Evolutionary conservation across 257 asterid species (phyloP), one percentile per base, ranked within the genome.

Genomic region (Solanum bulbocastanum): DNA sequence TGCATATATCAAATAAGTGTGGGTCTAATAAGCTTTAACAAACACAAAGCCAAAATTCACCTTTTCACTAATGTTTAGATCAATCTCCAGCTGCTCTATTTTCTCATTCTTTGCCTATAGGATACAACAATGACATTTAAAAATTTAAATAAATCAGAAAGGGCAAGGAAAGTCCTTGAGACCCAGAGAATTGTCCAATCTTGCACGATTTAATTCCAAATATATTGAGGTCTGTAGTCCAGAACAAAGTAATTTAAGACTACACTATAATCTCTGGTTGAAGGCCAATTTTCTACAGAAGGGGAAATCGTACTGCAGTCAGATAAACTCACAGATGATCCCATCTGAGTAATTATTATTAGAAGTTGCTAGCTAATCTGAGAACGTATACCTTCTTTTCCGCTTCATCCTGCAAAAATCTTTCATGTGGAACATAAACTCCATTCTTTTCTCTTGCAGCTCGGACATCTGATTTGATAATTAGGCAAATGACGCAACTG

Each of bases 381-480:
- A 74, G 13, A 69, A 40, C 37, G 52, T 37, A 56, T 81, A 96
- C 98, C 97, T 96, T 96, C 92, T 93, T 94, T 85, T 94, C 98
- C 68, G 93, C 95, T 92, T 96, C 98, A 89, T 94, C 98, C 92
- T 92, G 96, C 79, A 88, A 83, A 88, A 94, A 96, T 89, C 98
- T 94, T 92, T 96, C 98, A 84, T 93, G 95, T 56, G 98, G 96
- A 92, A 96, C 93, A 79, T 96, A 96, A 37, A 96, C 94, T 82
- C 98, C 98, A 88, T 94, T 94, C 89, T 93, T 94, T 90, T 96
- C 98, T 90, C 98, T 96, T 37, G 98, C 98, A 44, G 98, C 98
- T 88, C 93, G 94, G 91, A 96, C 92, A 92, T 96, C 98, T 95
- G 90, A 85, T 90, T 49, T 30, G 72, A 87, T 82, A 36, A 78